Evolutionary conservation across 1,284 basidiomycete genomes (phyloP).

Genomic region (Cerioporus squamosus): DNA sequence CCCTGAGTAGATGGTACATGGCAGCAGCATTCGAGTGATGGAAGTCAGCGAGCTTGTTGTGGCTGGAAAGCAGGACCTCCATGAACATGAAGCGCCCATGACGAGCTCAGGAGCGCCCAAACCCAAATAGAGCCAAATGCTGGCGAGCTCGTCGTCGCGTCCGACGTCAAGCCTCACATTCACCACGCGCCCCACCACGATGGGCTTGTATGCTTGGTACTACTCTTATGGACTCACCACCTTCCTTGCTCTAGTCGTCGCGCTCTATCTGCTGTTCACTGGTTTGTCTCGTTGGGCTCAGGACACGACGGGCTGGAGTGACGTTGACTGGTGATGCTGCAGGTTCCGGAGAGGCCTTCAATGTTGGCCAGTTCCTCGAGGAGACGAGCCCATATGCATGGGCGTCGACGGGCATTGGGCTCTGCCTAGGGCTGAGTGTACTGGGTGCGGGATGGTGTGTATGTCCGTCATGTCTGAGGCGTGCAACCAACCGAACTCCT

Average conservation of each 20-base stretch:
- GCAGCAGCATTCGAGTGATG: neutral
- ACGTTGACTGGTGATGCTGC: constrained; percentile 14
- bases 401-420: constrained; percentile 89
- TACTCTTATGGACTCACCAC: constrained; percentile 70
- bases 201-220: constrained; percentile 55
- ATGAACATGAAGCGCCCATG: constrained; percentile 6
- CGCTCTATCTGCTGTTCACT: constrained; percentile 87
- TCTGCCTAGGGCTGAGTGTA: constrained; percentile 94
- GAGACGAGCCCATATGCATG: constrained; percentile 94
- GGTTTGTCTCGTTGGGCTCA: constrained; percentile 48
- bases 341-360: constrained; percentile 91
- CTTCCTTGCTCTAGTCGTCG: constrained; percentile 67
- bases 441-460: constrained; percentile 92
- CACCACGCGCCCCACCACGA: constrained; percentile 28
- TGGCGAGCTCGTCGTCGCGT: constrained; percentile 14
- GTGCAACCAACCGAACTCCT: neutral
- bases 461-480: neutral
- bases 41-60: too few species aligned
- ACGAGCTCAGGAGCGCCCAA: constrained; percentile 11
- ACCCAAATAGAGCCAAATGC: constrained; percentile 18
- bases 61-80: too few species aligned
- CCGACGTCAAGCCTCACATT: constrained; percentile 16
- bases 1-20: constrained; percentile 93
- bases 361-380: constrained; percentile 90
- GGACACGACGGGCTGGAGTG: neutral